Conservation (phyloP, 306 rosid genomes). For the Vicia villosa region DNA sequence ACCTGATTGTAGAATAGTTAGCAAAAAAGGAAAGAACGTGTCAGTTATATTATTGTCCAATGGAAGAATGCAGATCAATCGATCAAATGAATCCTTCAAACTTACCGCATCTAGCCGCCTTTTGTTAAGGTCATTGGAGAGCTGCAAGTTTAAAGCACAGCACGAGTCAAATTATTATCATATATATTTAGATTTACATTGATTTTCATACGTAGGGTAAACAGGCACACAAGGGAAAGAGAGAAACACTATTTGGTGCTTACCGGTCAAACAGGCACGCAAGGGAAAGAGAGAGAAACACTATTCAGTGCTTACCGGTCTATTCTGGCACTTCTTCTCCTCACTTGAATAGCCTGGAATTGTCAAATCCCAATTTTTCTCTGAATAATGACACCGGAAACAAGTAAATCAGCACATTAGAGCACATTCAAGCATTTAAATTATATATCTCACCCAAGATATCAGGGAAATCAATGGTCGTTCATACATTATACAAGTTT, state of each 20-base stretch:
- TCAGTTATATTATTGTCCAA: constrained; percentile 18
- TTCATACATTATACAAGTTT: constrained; percentile 13
- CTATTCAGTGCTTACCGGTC: constrained; percentile 56
- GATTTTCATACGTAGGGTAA: neutral
- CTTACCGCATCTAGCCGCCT: constrained; percentile 85
- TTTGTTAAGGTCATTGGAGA: constrained; percentile 68
- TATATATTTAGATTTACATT: neutral
- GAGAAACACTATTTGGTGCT: too few species aligned
- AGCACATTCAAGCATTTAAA: constrained; percentile 21
- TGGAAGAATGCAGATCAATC: constrained; percentile 33
- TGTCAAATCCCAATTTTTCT: constrained; percentile 82
- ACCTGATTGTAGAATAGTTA: constrained; percentile 56
- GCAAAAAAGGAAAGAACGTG: constrained; percentile 26
- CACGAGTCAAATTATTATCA: constrained; percentile 27
- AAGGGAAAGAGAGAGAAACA: too few species aligned
- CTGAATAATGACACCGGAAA: constrained; percentile 55
- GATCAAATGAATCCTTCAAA: constrained; percentile 27
- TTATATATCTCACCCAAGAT: constrained; percentile 12
- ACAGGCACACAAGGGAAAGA: neutral
- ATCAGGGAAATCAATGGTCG: constrained; percentile 31
- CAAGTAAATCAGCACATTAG: constrained; percentile 28
- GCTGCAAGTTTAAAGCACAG: constrained; percentile 55
- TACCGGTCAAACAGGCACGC: too few species aligned
- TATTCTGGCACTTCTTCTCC: constrained; percentile 72
- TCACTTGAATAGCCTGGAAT: constrained; percentile 90